A percentile compares a stretch with the other conserved stretches of the same genome.
phyloP scores from a whole-genome alignment of 805 yeast genomes.

The Zygosaccharomyces bisporus region DNA sequence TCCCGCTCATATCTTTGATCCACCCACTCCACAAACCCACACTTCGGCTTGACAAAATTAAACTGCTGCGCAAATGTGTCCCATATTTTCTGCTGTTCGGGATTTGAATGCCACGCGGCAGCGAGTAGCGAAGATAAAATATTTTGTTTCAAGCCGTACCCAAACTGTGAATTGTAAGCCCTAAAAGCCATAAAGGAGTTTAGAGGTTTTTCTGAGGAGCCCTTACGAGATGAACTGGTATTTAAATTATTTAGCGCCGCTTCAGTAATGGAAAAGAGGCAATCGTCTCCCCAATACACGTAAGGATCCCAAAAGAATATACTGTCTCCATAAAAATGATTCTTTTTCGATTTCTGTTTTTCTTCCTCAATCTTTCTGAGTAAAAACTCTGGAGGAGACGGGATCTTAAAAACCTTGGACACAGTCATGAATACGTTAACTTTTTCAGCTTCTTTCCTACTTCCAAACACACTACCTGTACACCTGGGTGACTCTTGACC shows the following conservation, averaged over 20 bases:
- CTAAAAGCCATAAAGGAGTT: conserved; percentile 30
- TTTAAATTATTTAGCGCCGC: conserved; percentile 10
- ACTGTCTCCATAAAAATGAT: conserved; percentile 1
- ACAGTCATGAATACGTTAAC: conserved; percentile 2
- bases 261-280: conserved; percentile 8
- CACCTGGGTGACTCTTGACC: not conserved
- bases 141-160: conserved; percentile 23
- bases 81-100: conserved; percentile 11
- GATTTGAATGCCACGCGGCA: conserved; percentile 19
- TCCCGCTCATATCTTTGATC: conserved; percentile 22
- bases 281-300: conserved; percentile 10
- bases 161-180: conserved; percentile 27
- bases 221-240: conserved; percentile 8
- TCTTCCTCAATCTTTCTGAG: conserved; percentile 15
- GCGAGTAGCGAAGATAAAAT: conserved; percentile 22
- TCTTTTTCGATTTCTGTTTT: conserved; percentile 2
- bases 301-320: conserved; percentile 9
- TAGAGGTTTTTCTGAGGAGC: conserved; percentile 11
- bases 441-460: not conserved
- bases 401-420: conserved; percentile 11
- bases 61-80: conserved; percentile 27
- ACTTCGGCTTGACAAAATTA: conserved; percentile 28
- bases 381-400: conserved; percentile 14
- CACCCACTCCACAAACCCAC: conserved; percentile 18
- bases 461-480: not conserved